Conservation (phyloP, 805 yeast species). For the Pichia cephalocereana region DNA sequence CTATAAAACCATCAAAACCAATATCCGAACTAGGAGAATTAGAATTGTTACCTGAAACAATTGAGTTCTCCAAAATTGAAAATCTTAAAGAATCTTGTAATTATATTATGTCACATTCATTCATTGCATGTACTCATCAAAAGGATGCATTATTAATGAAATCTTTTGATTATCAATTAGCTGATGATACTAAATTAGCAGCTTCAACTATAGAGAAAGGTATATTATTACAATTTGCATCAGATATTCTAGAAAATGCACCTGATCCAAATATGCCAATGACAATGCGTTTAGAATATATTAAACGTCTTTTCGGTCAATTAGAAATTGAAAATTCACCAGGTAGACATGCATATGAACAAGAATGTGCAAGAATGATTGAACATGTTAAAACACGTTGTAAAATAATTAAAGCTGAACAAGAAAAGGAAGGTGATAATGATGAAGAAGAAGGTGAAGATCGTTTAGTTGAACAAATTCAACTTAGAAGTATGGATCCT, state of each 20-base stretch:
- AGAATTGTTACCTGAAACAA: slow-evolving; percentile 54
- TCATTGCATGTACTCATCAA: slow-evolving; percentile 71
- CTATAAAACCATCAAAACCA: slow-evolving; percentile 25
- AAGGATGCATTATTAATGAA: slow-evolving; percentile 90
- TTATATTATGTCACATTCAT: slow-evolving; percentile 49
- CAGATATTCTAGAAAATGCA: slow-evolving; percentile 18
- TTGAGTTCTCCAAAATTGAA: slow-evolving; percentile 51
- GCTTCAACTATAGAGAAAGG: slow-evolving; percentile 72
- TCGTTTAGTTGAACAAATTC: slow-evolving; percentile 73
- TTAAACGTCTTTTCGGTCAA: slow-evolving; percentile 46
- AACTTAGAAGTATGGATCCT: slow-evolving; percentile 82
- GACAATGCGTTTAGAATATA: slow-evolving; percentile 8
- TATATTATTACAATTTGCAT: slow-evolving; percentile 58
- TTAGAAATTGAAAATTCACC: slow-evolving; percentile 45
- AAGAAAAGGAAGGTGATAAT: slow-evolving; percentile 22
- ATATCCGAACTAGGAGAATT: slow-evolving; percentile 37
- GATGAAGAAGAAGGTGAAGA: slow-evolving; percentile 34
- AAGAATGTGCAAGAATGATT: slow-evolving; percentile 67
- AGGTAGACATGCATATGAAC: slow-evolving; percentile 59
- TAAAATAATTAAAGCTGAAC: slow-evolving; percentile 50
- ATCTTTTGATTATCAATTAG: slow-evolving; percentile 77
- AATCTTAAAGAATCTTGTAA: slow-evolving; percentile 38
- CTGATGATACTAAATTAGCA: slow-evolving; percentile 45
- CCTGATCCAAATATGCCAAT: slow-evolving; percentile 11
- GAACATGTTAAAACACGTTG: slow-evolving; percentile 73